Base-by-base conservation (phyloP, 768 basidiomycete species). In the Crassisporium funariophilum region DNA sequence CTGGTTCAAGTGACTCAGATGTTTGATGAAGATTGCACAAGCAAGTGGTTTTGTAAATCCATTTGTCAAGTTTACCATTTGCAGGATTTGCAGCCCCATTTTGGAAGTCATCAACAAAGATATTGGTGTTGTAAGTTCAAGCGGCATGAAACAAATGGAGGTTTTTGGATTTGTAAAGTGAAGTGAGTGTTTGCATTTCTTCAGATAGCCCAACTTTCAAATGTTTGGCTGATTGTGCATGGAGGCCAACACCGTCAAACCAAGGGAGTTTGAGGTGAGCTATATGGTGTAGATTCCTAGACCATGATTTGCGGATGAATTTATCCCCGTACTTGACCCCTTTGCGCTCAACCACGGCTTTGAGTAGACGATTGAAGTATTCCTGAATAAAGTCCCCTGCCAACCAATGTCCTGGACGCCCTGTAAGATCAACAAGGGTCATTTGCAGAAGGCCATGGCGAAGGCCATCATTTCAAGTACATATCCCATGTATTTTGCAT, bases 301-400 rank as follows among this genome's bases (percentile, higher is more conserved):
- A 61, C 35, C 60, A 47, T 9, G 60, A 43, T 11, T 60, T 37
- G 11, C 65, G 62, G 15, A 68, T 54, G 45, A 62, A 66, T 8
- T 48, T 17, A 15, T 52, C 50, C 5, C 59, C 67, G 52, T 63
- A 69, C 4, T 63, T 60, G 5, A 54, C 43, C 15, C 62, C 65
- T 25, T 66, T 63, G 2, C 51, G 47, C n/a, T 61, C 46, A 2
- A 65, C 59, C 5, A 60, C 41, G 1, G 58, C 61, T 33, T 68
- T 62, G 12, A 69, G 57, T n/a, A 62, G 53, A 4, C 56, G 50
- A 37, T 70, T 68, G 38, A 67, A 58, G 24, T 64, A 60, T 42
- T 70, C 70, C 44, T 71, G 68, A 23, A 65, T 55, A 15, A 67
- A 55, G 33, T 70, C 69, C 7, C 57, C 59, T 0, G 58, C 62